Base-by-base conservation (phyloP, 179 eudicot genomes). In the Silene vulgaris region DNA sequence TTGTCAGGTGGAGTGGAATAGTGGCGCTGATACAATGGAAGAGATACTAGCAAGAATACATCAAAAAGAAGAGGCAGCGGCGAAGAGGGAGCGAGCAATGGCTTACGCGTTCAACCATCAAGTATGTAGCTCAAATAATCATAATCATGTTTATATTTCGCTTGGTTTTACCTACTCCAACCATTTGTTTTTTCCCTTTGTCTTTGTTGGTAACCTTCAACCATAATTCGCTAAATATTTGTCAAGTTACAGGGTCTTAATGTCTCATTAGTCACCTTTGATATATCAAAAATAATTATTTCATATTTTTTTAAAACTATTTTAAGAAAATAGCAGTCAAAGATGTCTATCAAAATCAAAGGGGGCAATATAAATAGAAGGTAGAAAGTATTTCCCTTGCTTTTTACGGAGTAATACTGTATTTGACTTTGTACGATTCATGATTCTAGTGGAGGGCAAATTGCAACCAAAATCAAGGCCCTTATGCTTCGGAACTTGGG, bases 31-130 rank as follows among this genome's bases (percentile, higher is more conserved):
- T 61, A 87, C 97, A 69, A 80, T 89, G 88, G 91, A 88, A 28
- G 95, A 89, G 72, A 85, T 87, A 81, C 87, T 95, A 73, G 82
- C 93, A 56, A 89, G 91, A 80, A 84, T 90, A 78, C 91, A 89
- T 80, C 93, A 85, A 26, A 85, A 97, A 81, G 99, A 95, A 89
- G 99, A 85, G 86, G 99, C 99, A 52, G 87, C 97, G 32, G 86
- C 86, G 59, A 95, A 87, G 82, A 83, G 99, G 61, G 99, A 95
- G 80, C 89, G 97, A 62, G 85, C 97, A 66, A 81, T 95, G 96
- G 99, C 97, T 23, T 92, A 92, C 85, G 97, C 99, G 45, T 95
- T 92, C 78, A 81, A 89, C 81, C 99, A 95, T 86, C 99, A 95
- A 92, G 99, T 92, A 80, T 16, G 17, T 72, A 23, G 40, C 61